Percentiles rank a stretch among this genome's conserved stretches.
Conservation (phyloP, 2,329 filamentous ascomycete species). For the Gnomoniopsis sp. region DNA sequence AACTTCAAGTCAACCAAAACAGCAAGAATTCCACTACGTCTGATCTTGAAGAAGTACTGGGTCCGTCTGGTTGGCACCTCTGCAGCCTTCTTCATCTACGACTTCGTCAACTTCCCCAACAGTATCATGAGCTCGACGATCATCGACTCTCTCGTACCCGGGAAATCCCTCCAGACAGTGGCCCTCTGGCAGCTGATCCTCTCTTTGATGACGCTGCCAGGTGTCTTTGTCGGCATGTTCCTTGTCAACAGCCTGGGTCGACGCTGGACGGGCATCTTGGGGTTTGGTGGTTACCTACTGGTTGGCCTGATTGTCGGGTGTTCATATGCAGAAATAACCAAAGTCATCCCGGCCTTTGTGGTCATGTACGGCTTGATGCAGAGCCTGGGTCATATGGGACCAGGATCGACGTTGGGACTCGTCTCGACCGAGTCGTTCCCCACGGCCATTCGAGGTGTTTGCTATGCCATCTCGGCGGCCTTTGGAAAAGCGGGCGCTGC, state of each 20-base stretch:
- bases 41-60: constrained; percentile 41
- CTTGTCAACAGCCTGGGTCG: constrained; percentile 46
- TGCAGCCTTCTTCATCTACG: constrained; percentile 50
- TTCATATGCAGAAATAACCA: constrained; percentile 42
- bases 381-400: constrained; percentile 45
- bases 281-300: constrained; percentile 46
- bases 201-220: constrained; percentile 41
- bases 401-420: constrained; percentile 48
- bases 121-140: constrained; percentile 44
- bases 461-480: constrained; percentile 48
- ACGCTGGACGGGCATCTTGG: constrained; percentile 47
- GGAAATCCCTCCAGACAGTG: constrained; percentile 37
- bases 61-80: constrained; percentile 42
- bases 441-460: constrained; percentile 48
- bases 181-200: constrained; percentile 47
- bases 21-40: constrained; percentile 30
- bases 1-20: constrained; percentile 26
- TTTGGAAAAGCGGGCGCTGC: constrained; percentile 50
- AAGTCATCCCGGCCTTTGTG: constrained; percentile 48
- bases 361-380: constrained; percentile 51
- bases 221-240: constrained; percentile 45
- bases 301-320: constrained; percentile 51
- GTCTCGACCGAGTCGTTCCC: constrained; percentile 49
- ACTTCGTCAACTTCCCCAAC: constrained; percentile 44
- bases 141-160: constrained; percentile 33